Evolutionary conservation across 148 eudicot species (phyloP), one percentile per base, ranked within the genome.

Genomic region (Cornus suecica): DNA sequence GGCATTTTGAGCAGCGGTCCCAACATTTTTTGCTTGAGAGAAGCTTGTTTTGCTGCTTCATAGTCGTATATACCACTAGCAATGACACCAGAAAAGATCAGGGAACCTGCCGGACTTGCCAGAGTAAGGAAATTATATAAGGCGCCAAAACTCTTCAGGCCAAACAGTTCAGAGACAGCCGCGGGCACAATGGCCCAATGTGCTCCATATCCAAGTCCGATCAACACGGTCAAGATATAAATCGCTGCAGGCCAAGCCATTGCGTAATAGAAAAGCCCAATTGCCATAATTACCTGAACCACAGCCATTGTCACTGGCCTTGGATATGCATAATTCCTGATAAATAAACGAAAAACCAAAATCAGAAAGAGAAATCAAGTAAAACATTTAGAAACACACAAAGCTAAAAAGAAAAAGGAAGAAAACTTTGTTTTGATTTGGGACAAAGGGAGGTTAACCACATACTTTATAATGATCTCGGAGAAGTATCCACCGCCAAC

Each of bases 401-500:
- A 58, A 58, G 18, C 2, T 16, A 27, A 27, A 22, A 42, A 30
- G 34, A 26, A 2, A 7, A n/a, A 8, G 41, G 10, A 58, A 3
- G 20, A 37, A 26, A 15, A 65, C 15, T 61, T 34, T 10, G 26
- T 51, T 34, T n/a, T 30, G 28, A 68, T 18, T 37, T 72, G 29
- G 42, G 0, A 52, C 60, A 77, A 16, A 37, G 30, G 37, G 25
- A 64, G 56, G 29, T 66, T 42, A 15, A 20, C 20, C 54, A 16
- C 9, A 16, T 5, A 89, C 93, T 86, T 85, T 30, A 89, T 80
- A 65, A 89, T 71, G 8, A 82, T 48, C 84, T 89, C 93, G 22
- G 93, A 89, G 82, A 87, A 81, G 86, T 87, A 89, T 66, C 93
- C 93, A 1, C 93, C 93, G 26, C 84, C 93, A 83, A 89, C 87